Conservation (phyloP, 2,329 filamentous ascomycete genomes). For the Ophiostoma sp. region DNA sequence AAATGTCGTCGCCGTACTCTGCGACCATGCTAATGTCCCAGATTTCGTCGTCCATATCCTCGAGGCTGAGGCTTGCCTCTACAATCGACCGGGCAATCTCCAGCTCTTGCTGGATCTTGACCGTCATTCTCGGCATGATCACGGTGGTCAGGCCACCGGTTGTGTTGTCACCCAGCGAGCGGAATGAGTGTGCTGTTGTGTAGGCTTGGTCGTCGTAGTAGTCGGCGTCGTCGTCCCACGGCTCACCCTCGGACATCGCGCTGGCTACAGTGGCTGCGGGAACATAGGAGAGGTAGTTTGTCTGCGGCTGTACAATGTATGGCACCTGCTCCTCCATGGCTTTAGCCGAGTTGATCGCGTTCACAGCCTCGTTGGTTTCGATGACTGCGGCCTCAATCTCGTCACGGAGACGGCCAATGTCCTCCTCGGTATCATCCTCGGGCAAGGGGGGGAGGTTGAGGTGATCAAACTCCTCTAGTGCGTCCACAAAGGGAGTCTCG, state of each 20-base stretch:
- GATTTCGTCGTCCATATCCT: conserved; percentile 80
- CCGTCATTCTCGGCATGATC: conserved; percentile 66
- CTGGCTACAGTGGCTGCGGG: conserved; percentile 17
- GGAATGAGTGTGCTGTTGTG: conserved; percentile 68
- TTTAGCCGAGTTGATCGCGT: neutral
- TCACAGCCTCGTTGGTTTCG: conserved; percentile 8
- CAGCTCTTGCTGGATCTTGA: conserved; percentile 66
- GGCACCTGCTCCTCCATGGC: neutral
- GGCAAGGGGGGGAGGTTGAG: conserved; percentile 4
- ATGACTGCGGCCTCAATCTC: conserved; percentile 19
- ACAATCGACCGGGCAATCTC: conserved; percentile 60
- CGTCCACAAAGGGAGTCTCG: conserved; percentile 43
- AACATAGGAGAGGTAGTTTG: conserved; percentile 18
- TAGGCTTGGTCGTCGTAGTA: conserved; percentile 63
- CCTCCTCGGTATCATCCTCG: conserved; percentile 10
- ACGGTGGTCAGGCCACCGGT: conserved; percentile 50
- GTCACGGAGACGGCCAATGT: conserved; percentile 17
- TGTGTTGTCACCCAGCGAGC: conserved; percentile 63
- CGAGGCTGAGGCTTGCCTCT: conserved; percentile 56
- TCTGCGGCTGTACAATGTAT: neutral
- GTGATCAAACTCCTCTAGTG: conserved; percentile 38
- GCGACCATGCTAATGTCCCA: conserved; percentile 98
- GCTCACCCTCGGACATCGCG: conserved; percentile 51
- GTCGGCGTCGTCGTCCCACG: conserved; percentile 75
- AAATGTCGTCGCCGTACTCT: conserved; percentile 94